These are phyloP conservation scores for Cokeromyces recurvatus DNA, from an alignment of 371 early-diverging fungal genomes.

Conservation along the genomic window DNA sequence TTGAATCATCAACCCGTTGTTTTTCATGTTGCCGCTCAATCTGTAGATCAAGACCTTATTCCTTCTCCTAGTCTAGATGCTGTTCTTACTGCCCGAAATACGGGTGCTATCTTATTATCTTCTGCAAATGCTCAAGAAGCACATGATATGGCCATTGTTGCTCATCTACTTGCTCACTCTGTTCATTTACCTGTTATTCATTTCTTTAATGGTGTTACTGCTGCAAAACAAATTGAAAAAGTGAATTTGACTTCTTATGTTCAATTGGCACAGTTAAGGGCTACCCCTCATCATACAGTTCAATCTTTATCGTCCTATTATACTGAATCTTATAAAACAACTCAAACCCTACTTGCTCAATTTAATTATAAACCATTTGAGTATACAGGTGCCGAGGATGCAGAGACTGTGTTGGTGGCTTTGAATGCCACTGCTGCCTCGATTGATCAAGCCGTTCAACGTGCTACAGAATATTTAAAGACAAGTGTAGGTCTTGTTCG, in stretches of 20 bases:
- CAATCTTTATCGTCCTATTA: constrained; percentile 1
- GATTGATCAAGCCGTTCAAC: constrained; percentile 40
- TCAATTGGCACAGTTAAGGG: constrained; percentile 38
- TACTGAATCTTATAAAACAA: constrained; percentile 30
- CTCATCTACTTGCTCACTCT: constrained; percentile 59
- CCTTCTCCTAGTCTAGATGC: constrained; percentile 54
- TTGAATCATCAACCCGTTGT: constrained; percentile 63
- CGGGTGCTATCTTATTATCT: constrained; percentile 62
- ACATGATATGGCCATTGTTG: constrained; percentile 68
- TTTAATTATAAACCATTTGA: constrained; percentile 73
- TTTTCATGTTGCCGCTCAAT: constrained; percentile 76
- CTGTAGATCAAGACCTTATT: constrained; percentile 54
- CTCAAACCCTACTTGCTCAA: constrained; percentile 49
- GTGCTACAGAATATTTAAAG: constrained; percentile 17
- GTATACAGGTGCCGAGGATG: constrained; percentile 66
- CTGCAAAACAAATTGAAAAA: constrained; percentile 42
- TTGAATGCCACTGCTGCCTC: constrained; percentile 51
- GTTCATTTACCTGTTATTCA: constrained; percentile 68
- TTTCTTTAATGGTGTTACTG: constrained; percentile 65
- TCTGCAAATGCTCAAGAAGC: constrained; percentile 77
- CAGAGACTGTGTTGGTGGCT: constrained; percentile 74
- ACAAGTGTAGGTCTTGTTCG: constrained; percentile 62
- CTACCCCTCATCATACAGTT: constrained; percentile 2
- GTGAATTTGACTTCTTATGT: constrained; percentile 44
- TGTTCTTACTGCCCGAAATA: constrained; percentile 64